Evolutionary conservation across 1,284 basidiomycete species (phyloP).

Genomic region (Volvariella surrecta): DNA sequence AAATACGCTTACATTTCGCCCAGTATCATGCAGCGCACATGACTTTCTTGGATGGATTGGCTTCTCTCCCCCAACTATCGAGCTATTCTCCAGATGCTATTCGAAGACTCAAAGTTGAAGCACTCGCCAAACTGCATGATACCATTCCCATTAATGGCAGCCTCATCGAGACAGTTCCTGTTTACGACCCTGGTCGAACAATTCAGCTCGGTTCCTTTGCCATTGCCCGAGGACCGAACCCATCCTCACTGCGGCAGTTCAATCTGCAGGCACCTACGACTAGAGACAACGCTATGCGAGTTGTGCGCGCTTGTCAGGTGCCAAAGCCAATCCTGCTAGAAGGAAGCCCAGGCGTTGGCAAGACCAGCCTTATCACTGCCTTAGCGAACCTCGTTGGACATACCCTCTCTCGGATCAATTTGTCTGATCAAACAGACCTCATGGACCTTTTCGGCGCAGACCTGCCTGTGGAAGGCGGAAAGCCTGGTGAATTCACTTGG

Average conservation of each 20-base stretch:
- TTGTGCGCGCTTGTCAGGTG: constrained; percentile 87
- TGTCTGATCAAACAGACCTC: constrained; percentile 98
- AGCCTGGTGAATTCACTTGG: constrained; percentile 94
- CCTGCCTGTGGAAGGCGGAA: constrained; percentile 88
- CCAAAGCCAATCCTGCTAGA: constrained; percentile 91
- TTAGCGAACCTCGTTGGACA: constrained; percentile 79
- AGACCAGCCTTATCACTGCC: constrained; percentile 90
- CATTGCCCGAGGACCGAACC: constrained; percentile 51
- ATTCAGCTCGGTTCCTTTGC: constrained; percentile 75
- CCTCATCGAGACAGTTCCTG: constrained; percentile 18
- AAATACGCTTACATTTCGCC: constrained; percentile 4
- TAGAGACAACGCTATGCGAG: constrained; percentile 81
- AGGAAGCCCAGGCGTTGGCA: constrained; percentile 98
- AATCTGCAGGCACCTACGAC: constrained; percentile 88
- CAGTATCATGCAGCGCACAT: constrained; percentile 86
- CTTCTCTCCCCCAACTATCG: constrained; percentile 63
- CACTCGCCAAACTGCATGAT: constrained; percentile 35
- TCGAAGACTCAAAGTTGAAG: constrained; percentile 39
- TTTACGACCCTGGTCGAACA: constrained; percentile 25
- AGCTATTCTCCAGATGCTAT: constrained; percentile 45
- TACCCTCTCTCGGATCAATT: constrained; percentile 89
- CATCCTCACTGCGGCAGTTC: constrained; percentile 43
- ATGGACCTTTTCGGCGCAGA: constrained; percentile 97
- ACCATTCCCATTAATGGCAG: constrained; percentile 27
- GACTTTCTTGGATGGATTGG: constrained; percentile 81